Base-by-base conservation (phyloP, 805 yeast genomes). In the Candida xiaguanensis region DNA sequence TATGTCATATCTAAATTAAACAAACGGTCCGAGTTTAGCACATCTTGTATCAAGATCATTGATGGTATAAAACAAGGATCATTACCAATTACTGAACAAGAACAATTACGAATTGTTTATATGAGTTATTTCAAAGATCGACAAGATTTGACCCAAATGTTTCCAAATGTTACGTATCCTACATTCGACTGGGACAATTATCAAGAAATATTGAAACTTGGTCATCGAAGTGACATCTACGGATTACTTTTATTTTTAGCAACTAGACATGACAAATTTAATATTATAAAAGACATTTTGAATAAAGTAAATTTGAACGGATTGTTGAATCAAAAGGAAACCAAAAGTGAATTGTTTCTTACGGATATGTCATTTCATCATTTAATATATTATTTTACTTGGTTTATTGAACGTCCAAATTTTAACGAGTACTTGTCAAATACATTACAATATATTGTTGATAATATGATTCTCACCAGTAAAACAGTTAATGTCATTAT, bases 101-200 rank as follows among this genome's bases (percentile, higher is more conserved):
- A 67, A 46, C 66, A 56, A 38, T 56, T 52, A 22, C 40, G 46
- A 28, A 39, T 65, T 40, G 34, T 66, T 5, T 58, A 52, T 38
- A 47, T 55, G 39, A 49, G 53, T 3, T 66, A 63, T 40, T 68
- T 51, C 48, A 52, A 49, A 17, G 74, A 68, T 38, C 42, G 52
- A 16, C 44, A 43, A 0, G 54, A 48, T 6, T 51, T 67, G 2
- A 15, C 51, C 6, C 35, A 45, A 1, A 4, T 18, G 8, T 14
- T 30, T n/a, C 28, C 23, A 3, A 20, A 12, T 6, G 9, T 38
- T n/a, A 29, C 20, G 11, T 38, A 42, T 18, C 40, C 47, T 17
- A 31, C 34, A 9, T 60, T 66, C 36, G 47, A 57, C 23, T 46
- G 38, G 43, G 38, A 44, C 1, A 45, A 55, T 2, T 60, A 53